These are phyloP conservation scores for Dryadomyces sulphureus DNA, from an alignment of 2,329 filamentous ascomycete genomes.

Conservation along the genomic window DNA sequence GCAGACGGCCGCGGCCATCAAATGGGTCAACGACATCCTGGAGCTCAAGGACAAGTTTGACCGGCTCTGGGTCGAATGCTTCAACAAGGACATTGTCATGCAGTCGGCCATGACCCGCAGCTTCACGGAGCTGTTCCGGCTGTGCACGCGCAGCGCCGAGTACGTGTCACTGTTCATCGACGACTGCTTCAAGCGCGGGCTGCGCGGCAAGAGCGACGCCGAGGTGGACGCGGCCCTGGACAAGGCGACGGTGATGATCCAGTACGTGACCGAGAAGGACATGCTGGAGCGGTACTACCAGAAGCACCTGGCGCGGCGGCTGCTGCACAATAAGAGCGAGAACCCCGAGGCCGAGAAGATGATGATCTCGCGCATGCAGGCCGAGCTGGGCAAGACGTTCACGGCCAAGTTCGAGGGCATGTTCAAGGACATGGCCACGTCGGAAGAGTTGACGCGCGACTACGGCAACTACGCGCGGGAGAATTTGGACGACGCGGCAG, in stretches of 20 bases:
- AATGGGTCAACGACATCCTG: constrained; percentile 90
- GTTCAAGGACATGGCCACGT: constrained; percentile 92
- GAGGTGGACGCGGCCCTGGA: constrained; percentile 77
- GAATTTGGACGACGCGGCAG: constrained; percentile 33
- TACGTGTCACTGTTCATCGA: constrained; percentile 95
- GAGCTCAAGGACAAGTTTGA: constrained; percentile 82
- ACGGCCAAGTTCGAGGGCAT: constrained; percentile 89
- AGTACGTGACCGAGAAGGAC: constrained; percentile 84
- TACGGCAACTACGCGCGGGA: constrained; percentile 54
- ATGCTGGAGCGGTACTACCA: constrained; percentile 97
- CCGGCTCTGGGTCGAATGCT: constrained; percentile 57
- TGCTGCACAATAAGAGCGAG: constrained; percentile 79
- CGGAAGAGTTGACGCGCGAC: constrained; percentile 62
- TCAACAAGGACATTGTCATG: constrained; percentile 59
- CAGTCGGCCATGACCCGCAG: constrained; percentile 75
- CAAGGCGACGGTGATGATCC: constrained; percentile 75
- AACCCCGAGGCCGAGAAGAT: constrained; percentile 88
- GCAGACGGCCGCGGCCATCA: constrained; percentile 74
- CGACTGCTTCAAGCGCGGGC: constrained; percentile 85
- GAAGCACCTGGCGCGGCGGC: constrained; percentile 77
- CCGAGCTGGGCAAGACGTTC: constrained; percentile 88
- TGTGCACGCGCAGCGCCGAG: constrained; percentile 73
- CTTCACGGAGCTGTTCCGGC: constrained; percentile 86
- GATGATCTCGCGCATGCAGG: constrained; percentile 94
- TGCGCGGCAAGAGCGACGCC: constrained; percentile 80